phyloP scores from a whole-genome alignment of 306 rosid species.

The Vicia faba region DNA sequence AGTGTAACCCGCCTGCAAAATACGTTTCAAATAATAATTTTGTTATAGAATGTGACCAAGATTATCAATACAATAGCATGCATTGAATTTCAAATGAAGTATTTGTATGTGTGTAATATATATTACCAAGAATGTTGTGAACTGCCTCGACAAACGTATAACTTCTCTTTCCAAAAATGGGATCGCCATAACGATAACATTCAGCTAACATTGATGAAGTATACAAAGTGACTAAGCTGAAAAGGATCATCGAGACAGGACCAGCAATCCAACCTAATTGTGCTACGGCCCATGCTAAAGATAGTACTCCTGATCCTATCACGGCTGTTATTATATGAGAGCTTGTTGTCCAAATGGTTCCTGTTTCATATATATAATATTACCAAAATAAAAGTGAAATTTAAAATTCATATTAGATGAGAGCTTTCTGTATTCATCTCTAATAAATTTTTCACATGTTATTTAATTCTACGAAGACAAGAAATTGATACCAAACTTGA shows the following conservation, averaged over 20 bases:
- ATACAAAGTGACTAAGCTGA: conserved; percentile 43
- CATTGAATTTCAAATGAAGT: background rate
- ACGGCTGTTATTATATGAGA: conserved; percentile 66
- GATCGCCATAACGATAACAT: conserved; percentile 52
- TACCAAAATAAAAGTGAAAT: background rate
- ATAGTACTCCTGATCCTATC: conserved; percentile 63
- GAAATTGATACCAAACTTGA: background rate
- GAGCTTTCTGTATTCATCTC: background rate
- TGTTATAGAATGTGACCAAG: background rate
- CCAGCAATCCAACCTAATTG: conserved; percentile 72
- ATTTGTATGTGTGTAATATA: background rate
- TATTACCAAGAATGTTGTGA: conserved; percentile 46
- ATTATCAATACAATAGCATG: background rate
- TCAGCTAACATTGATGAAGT: conserved; percentile 45
- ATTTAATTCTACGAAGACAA: background rate
- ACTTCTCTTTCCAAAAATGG: conserved; percentile 45
- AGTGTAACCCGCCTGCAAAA: conserved; percentile 44
- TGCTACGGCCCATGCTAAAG: conserved; percentile 61
- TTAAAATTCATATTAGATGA: no score
- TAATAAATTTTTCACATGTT: background rate
- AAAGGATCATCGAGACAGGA: conserved; percentile 41
- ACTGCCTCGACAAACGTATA: conserved; percentile 52
- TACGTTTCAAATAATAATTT: background rate
- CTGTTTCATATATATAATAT: conserved; percentile 14
- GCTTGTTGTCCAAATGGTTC: conserved; percentile 58